phyloP scores from a whole-genome alignment of 352 stramenopile species.

The Aphanomyces invadans region DNA sequence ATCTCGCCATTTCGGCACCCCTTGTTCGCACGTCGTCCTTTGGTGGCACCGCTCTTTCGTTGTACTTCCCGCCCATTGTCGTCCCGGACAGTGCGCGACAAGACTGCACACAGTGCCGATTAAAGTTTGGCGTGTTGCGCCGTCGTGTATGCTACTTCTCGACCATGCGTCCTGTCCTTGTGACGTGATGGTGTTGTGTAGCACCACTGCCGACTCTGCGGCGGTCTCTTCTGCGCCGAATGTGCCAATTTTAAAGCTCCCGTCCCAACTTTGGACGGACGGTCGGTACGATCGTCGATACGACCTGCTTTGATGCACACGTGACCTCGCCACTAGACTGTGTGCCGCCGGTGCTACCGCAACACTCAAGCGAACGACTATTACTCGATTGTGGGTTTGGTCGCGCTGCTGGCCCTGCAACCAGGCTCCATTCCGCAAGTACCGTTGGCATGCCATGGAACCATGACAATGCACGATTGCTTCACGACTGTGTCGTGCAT shows the following conservation, averaged over 20 bases:
- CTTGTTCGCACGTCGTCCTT: conserved; percentile 52
- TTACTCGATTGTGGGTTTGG: conserved; percentile 63
- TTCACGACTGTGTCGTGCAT: background rate
- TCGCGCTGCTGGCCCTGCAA: conserved; percentile 44
- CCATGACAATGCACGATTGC: background rate
- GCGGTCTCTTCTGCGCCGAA: conserved; percentile 61
- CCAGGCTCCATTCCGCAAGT: conserved; percentile 24
- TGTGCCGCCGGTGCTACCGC: conserved; percentile 67
- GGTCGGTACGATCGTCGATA: conserved; percentile 36
- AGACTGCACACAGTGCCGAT: conserved; percentile 53
- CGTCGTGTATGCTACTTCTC: conserved; percentile 37
- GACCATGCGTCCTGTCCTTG: background rate
- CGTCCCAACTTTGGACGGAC: conserved; percentile 13
- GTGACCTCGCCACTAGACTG: conserved; percentile 59
- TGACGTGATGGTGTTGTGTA: conserved; percentile 30
- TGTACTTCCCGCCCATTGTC: conserved; percentile 36
- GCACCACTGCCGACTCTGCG: conserved; percentile 74
- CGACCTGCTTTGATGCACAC: conserved; percentile 38
- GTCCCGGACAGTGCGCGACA: conserved; percentile 39
- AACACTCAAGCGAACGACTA: conserved; percentile 63
- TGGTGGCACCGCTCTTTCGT: background rate
- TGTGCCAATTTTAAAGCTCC: conserved; percentile 60
- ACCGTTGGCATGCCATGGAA: background rate
- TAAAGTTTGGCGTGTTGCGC: conserved; percentile 67
- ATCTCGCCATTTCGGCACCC: conserved; percentile 24